Evolutionary conservation across 768 basidiomycete species (phyloP).

Genomic region (Kwoniella sp.): DNA sequence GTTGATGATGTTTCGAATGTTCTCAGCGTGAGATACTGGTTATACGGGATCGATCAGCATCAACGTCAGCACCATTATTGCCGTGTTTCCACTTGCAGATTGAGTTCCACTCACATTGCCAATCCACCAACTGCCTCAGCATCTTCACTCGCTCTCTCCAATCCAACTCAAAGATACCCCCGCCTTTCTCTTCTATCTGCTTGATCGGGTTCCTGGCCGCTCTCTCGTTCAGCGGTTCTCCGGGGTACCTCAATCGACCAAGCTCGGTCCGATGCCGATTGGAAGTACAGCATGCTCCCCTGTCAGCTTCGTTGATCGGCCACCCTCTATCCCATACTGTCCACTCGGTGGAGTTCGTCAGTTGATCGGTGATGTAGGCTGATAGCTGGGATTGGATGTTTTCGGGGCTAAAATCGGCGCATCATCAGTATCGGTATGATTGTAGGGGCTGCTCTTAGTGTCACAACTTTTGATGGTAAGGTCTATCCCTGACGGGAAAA

Average conservation of each 20-base stretch:
- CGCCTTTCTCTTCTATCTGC: slow-evolving; percentile 30
- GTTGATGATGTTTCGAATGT: slow-evolving; percentile 40
- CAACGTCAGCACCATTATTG: neutral
- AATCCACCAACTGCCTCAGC: slow-evolving; percentile 49
- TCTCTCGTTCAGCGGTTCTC: slow-evolving; percentile 36
- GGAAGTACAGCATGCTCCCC: slow-evolving; percentile 40
- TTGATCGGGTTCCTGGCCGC: slow-evolving; percentile 34
- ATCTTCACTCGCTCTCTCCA: slow-evolving; percentile 43
- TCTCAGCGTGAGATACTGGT: slow-evolving; percentile 40
- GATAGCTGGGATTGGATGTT: slow-evolving; percentile 43
- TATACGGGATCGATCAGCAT: neutral
- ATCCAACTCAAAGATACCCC: slow-evolving; percentile 49
- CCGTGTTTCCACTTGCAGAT: neutral
- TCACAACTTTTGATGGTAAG: neutral
- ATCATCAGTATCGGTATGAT: neutral
- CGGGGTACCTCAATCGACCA: slow-evolving; percentile 38
- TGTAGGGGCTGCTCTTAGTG: neutral
- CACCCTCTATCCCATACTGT: slow-evolving; percentile 52
- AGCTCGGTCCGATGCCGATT: slow-evolving; percentile 29
- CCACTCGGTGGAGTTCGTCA: slow-evolving; percentile 40
- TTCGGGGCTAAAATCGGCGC: slow-evolving; percentile 30
- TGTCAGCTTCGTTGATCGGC: slow-evolving; percentile 46
- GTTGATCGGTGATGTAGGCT: slow-evolving; percentile 37
- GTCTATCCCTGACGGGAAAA: neutral
- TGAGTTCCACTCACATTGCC: slow-evolving; percentile 44